A percentile compares a stretch with the other conserved stretches of the same genome.
Conservation (phyloP, 2,329 filamentous ascomycete genomes). For the Pseudopyricularia javanii region DNA sequence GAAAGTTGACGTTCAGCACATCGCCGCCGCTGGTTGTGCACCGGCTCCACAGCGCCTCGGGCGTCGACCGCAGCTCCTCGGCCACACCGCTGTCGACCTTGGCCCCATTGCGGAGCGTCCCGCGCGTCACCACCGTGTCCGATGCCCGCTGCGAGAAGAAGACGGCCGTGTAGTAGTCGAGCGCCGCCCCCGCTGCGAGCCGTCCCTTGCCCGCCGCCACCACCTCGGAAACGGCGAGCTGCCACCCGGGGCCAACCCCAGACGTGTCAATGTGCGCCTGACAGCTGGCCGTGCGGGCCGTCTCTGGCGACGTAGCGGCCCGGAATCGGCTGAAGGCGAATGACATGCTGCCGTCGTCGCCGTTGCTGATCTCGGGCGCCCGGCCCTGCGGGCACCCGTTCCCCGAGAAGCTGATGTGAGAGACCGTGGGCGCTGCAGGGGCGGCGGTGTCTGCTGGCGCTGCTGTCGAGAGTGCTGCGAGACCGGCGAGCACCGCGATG, state of each 20-base stretch:
- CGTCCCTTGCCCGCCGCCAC: constrained; percentile 18
- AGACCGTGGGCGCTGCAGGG: constrained; percentile 13
- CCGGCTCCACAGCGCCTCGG: constrained; percentile 19
- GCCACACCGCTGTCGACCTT: constrained; percentile 13
- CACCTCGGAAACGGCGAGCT: constrained; percentile 21
- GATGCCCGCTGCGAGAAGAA: constrained; percentile 23
- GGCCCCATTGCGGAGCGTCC: constrained; percentile 7
- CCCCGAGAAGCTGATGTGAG: constrained; percentile 21
- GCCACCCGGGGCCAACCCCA: constrained; percentile 20
- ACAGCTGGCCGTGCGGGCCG: constrained; percentile 20
- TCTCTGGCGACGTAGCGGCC: constrained; percentile 5
- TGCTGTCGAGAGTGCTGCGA: constrained; percentile 7
- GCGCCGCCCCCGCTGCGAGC: constrained; percentile 17
- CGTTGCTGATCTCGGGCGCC: constrained; percentile 17
- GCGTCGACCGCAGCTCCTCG: constrained; percentile 16
- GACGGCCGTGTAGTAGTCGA: constrained; percentile 21
- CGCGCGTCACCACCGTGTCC: constrained; percentile 13
- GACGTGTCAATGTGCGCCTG: constrained; percentile 17
- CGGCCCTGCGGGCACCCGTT: constrained; percentile 20
- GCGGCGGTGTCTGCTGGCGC: constrained; percentile 10
- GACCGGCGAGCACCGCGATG: constrained; percentile 9
- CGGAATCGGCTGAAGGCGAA: constrained; percentile 9
- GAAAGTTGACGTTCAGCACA: constrained; percentile 27
- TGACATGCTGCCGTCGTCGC: constrained; percentile 13
- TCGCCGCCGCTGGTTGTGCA: constrained; percentile 17